phyloP scores from a whole-genome alignment of 2,329 filamentous ascomycete genomes.

The Hymenotorrendiella dingleyae region DNA sequence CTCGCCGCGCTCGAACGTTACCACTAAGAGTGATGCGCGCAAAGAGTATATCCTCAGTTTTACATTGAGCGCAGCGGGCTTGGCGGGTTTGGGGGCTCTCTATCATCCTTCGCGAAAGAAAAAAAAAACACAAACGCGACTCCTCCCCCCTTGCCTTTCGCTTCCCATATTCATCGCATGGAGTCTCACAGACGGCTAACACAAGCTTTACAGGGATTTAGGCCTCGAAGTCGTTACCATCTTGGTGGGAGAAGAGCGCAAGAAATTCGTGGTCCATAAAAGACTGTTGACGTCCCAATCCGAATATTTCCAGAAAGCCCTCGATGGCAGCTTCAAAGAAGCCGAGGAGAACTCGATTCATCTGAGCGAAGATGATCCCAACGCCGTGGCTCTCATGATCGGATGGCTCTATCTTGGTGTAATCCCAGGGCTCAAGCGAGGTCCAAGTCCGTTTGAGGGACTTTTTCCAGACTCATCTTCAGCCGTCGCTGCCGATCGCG shows the following conservation, averaged over 20 bases:
- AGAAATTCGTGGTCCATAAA: conserved; percentile 21
- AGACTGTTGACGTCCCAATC: conserved; percentile 20
- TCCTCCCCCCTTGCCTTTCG: too few relatives aligned
- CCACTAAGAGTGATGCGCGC: too few relatives aligned
- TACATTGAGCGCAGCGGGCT: too few relatives aligned
- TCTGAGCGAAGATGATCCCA: conserved; percentile 15
- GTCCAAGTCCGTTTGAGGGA: too few relatives aligned
- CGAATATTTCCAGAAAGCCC: conserved; percentile 20
- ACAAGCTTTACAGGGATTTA: conserved; percentile 14
- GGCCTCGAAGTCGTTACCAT: conserved; percentile 17
- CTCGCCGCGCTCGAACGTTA: too few relatives aligned
- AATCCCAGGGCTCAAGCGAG: conserved; percentile 11
- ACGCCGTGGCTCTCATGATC: conserved; percentile 15
- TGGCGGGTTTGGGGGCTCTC: too few relatives aligned
- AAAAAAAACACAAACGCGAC: too few relatives aligned
- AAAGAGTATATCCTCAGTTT: too few relatives aligned
- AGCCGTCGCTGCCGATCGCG: too few relatives aligned
- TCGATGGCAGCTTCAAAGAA: conserved; percentile 21
- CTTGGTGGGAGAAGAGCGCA: conserved; percentile 17
- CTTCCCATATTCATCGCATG: neutral
- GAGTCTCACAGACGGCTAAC: neutral
- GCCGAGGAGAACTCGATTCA: conserved; percentile 13
- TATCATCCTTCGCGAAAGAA: too few relatives aligned
- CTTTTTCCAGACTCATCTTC: too few relatives aligned
- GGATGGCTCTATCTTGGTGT: conserved; percentile 19